Evolutionary conservation across 2,329 filamentous ascomycete species (phyloP), one percentile per base, ranked within the genome.

Genomic region (Fusarium nodosum): DNA sequence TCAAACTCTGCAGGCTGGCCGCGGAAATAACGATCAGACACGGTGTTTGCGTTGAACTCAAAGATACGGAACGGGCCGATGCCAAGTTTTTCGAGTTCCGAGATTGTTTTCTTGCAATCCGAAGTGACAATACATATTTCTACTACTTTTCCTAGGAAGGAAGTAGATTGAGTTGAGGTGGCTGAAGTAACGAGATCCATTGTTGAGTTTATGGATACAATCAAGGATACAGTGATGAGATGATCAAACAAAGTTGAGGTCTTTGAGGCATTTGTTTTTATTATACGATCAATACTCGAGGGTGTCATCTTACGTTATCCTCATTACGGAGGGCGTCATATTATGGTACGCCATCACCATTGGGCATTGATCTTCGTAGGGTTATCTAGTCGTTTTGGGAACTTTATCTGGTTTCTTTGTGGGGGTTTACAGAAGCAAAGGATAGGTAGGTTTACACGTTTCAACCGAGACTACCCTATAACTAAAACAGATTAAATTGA

Each of bases 81-180:
- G 13, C 42, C 53, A 3, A 56, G 53, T n/a, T 56, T 50, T 16
- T 44, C 30, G 5, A 56, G 42, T 16, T 38, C 33, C 2, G 11
- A 12, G 1, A 50, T 28, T 15, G 42, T 56, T 7, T 24, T 50
- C 12, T 10, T 47, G n/a, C 44, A 50, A 10, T 56, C 16, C 5
- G 53, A 24, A 5, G 53, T n/a, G 22, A 56, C 53, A 2, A 56
- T 50, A 13, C 53, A 56, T 4, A 56, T 56, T 11, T 56, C 53
- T 13, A 56, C 53, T 0, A 56, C 53, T 22, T 56, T 56, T 12
- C 53, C 53, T 6, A 56, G 1, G 12, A 56, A 56, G 1, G 53
- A 26, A 8, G 5, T 50, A 6, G 34, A 4, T 0, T 12, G 42
- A 9, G 22, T 13, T 15, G 39, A 28, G 0, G 18, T 7, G 10